phyloP scores from a whole-genome alignment of 1,284 basidiomycete genomes.

The Boletus semigastroideus region DNA sequence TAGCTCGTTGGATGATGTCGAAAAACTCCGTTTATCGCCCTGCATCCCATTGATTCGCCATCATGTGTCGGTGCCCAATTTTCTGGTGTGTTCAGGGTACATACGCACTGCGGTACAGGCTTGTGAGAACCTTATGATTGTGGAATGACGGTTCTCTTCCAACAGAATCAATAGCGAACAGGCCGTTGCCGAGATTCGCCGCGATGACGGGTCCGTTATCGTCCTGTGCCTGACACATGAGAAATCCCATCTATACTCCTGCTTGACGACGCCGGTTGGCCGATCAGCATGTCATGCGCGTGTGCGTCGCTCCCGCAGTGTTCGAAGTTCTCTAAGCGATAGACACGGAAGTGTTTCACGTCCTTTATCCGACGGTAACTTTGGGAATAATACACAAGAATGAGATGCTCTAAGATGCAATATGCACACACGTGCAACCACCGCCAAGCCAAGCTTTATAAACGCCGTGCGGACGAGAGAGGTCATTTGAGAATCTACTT shows the following conservation, averaged over 20 bases:
- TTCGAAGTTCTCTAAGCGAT: too few species aligned
- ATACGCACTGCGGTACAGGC: too few species aligned
- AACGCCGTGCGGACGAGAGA: not conserved
- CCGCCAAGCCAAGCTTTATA: not conserved
- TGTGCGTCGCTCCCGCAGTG: not conserved
- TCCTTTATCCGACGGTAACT: not conserved
- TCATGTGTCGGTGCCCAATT: not conserved
- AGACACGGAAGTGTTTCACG: too few species aligned
- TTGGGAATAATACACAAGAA: not conserved
- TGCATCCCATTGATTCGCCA: not conserved
- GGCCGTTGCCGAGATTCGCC: not conserved
- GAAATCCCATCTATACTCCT: not conserved
- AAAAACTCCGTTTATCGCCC: not conserved
- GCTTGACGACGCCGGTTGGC: not conserved
- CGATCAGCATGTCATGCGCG: not conserved
- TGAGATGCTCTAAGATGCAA: not conserved
- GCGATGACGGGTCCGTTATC: not conserved
- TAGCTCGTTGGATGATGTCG: conserved; percentile 5
- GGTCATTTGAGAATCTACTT: conserved; percentile 11
- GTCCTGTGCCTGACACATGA: not conserved
- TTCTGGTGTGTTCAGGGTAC: not conserved
- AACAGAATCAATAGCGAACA: not conserved
- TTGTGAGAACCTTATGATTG: too few species aligned
- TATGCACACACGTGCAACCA: not conserved
- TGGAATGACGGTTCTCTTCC: too few species aligned